Base-by-base conservation (phyloP, 768 basidiomycete species). In the Phylloporus arenicola region DNA sequence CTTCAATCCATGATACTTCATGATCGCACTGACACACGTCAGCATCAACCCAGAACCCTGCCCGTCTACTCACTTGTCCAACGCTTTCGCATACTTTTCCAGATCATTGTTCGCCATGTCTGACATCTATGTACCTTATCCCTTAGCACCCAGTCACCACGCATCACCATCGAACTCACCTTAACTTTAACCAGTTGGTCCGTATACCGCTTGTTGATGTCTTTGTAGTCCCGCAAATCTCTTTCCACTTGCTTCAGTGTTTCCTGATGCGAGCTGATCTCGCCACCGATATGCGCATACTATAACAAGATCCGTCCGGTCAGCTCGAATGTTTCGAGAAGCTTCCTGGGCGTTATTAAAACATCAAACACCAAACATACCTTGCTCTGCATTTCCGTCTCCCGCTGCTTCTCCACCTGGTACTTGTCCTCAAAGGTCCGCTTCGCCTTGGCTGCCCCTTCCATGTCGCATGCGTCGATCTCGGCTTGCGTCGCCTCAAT, bases 71-170 rank as follows among this genome's bases (percentile, higher is more conserved):
- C 57, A 97, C 95, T 88, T 95, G 71, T 99, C 96, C 43, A 99
- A 71, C 3, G 96, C 96, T 64, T 98, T 98, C 5, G 83, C 90
- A 54, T 98, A 97, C 72, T 98, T 98, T 73, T 99, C 95, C 47
- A 99, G 68, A 67, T 99, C 96, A 52, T 81, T 88, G 67, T 95
- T 97, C 6, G 95, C 93, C 85, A 97, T 92, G 68, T 98, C 94
- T 29, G 93, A 92, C 71, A 96, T 91, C 94, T 97, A 57, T 37
- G 22, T 41, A 24, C 3, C 9, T 12, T 20, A 30, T 9, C 13
- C 9, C 24, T 20, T 44, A 24, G 44, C 40, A 33, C 17, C 44
- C 25, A 38, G 9, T 22, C 30, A 13, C 39, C 47, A 48, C 39
- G 34, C 4, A 27, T 16, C 48, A 42, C 17, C 38, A 8, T 43